A percentile compares a stretch with the other conserved stretches of the same genome.
Conservation (phyloP, 2,329 filamentous ascomycete species). For the Sporothrix phasma region DNA sequence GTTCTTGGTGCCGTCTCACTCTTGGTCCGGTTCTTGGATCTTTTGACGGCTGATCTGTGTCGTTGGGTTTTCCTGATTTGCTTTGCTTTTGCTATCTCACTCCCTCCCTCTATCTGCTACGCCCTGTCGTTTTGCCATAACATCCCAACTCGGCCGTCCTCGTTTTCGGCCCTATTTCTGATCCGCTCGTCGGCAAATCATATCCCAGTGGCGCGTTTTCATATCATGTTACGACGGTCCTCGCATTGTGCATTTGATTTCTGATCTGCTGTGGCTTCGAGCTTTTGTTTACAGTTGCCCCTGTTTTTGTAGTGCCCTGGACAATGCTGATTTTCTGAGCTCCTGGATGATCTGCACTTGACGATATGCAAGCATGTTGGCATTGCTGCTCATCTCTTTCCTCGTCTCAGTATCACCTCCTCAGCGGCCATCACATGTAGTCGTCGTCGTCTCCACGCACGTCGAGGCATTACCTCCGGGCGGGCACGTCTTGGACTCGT, state of each 20-base stretch:
- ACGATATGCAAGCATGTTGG: not conserved
- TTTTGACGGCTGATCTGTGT: not conserved
- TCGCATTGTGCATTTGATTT: not conserved
- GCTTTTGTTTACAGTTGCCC: not conserved
- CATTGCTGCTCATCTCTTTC: not conserved
- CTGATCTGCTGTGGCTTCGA: not conserved
- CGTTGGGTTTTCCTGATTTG: not conserved
- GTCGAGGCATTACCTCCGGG: not conserved
- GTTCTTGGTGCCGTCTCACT: not conserved
- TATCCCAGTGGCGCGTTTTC: not conserved
- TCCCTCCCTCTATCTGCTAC: too few species aligned
- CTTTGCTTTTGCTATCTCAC: too few species aligned
- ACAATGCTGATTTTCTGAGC: not conserved
- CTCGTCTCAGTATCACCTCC: not conserved
- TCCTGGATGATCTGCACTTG: not conserved
- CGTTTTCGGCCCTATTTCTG: not conserved
- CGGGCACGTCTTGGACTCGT: not conserved
- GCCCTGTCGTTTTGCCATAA: too few species aligned
- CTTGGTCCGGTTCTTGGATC: not conserved
- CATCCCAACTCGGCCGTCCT: not conserved
- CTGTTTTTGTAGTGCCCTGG: too few species aligned
- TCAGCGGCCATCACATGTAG: not conserved
- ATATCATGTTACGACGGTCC: not conserved
- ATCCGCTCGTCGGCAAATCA: not conserved
- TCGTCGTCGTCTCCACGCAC: not conserved